Evolutionary conservation across 1,284 basidiomycete species (phyloP).

Genomic region (Microbotryomycetes sp.): DNA sequence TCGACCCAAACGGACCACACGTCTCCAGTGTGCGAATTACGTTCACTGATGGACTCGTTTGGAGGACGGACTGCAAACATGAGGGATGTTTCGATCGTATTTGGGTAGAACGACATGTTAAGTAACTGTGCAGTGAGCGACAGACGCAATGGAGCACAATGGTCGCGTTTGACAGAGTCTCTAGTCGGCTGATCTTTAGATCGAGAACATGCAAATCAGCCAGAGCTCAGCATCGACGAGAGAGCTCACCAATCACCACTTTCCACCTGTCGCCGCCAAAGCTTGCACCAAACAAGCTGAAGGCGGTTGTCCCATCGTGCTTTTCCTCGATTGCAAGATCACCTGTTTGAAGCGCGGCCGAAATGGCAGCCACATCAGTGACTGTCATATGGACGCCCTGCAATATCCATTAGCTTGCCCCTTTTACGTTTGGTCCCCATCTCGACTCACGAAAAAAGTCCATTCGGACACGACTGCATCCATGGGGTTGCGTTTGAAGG

Average conservation of each 20-base stretch:
- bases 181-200: too few species aligned
- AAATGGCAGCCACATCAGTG: neutral
- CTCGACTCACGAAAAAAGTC: neutral
- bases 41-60: neutral
- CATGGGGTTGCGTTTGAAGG: neutral
- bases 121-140: constrained; percentile 1
- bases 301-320: neutral
- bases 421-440: neutral
- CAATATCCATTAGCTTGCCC: neutral
- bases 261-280: constrained; percentile 6
- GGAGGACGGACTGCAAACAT: constrained; percentile 2
- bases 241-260: neutral
- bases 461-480: neutral
- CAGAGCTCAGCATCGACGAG: too few species aligned
- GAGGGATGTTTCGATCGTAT: neutral
- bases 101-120: neutral
- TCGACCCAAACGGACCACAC: constrained; percentile 1
- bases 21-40: neutral
- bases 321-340: neutral
- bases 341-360: neutral
- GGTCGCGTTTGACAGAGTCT: too few species aligned
- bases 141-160: neutral
- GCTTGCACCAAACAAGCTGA: neutral
- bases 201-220: too few species aligned
- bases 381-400: neutral